Conservation (phyloP, 768 basidiomycete species). For the Serendipita sp. region DNA sequence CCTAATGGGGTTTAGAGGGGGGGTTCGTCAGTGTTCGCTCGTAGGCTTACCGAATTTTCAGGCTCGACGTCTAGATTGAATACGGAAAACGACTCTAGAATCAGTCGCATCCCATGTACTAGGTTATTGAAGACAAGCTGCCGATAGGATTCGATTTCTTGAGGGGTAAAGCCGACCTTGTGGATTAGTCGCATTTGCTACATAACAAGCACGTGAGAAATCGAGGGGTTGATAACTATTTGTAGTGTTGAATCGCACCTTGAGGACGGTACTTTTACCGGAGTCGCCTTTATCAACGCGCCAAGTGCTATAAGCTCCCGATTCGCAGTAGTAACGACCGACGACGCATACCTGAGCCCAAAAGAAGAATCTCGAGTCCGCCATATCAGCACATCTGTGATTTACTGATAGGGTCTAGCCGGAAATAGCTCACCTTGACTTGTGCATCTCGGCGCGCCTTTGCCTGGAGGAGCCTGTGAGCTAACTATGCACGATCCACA, state of each 20-base stretch:
- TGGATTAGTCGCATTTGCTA: slow-evolving; percentile 98
- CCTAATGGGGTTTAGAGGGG: slow-evolving; percentile 9
- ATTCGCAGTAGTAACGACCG: background rate
- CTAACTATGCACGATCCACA: slow-evolving; percentile 6
- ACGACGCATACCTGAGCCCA: slow-evolving; percentile 54
- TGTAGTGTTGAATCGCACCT: slow-evolving; percentile 29
- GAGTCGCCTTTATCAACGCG: slow-evolving; percentile 33
- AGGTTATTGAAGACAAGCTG: slow-evolving; percentile 90
- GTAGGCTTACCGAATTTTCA: slow-evolving; percentile 28
- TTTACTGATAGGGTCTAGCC: background rate
- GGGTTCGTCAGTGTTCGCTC: background rate
- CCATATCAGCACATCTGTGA: background rate
- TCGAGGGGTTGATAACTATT: too few relatives aligned
- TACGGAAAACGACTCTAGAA: slow-evolving; percentile 80
- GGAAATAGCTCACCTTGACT: slow-evolving; percentile 44
- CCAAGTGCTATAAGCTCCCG: too few relatives aligned
- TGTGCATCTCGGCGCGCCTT: slow-evolving; percentile 54
- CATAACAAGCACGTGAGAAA: background rate
- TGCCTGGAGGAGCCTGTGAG: slow-evolving; percentile 32
- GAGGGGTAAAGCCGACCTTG: slow-evolving; percentile 58
- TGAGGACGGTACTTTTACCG: slow-evolving; percentile 84
- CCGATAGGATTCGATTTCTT: slow-evolving; percentile 77
- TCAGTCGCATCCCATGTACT: slow-evolving; percentile 63
- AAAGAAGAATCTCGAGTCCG: slow-evolving; percentile 49
- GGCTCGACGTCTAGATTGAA: slow-evolving; percentile 62